phyloP scores from a whole-genome alignment of 495 filamentous ascomycete species.

The Podospora sp. region DNA sequence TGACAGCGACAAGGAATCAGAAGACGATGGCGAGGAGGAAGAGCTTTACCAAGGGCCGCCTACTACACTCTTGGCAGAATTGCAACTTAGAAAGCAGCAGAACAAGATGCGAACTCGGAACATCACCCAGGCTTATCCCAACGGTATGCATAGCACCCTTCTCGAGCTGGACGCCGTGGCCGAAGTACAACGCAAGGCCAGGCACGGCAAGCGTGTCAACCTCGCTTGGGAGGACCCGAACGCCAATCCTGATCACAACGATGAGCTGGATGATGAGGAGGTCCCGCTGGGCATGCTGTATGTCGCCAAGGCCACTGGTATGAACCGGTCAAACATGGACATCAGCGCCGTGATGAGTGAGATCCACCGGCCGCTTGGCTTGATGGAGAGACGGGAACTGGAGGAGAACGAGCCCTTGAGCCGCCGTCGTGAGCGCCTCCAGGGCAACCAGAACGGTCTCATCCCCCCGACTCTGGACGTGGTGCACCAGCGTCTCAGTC shows the following conservation, averaged over 20 bases:
- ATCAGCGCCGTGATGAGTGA: constrained; percentile 53
- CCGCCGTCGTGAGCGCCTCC: constrained; percentile 73
- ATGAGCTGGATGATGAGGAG: constrained; percentile 65
- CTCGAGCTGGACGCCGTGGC: constrained; percentile 89
- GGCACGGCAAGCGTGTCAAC: constrained; percentile 72
- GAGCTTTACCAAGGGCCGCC: constrained; percentile 66
- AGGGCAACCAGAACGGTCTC: constrained; percentile 50
- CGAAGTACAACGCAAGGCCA: constrained; percentile 76
- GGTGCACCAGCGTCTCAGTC: constrained; percentile 46
- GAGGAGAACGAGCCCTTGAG: constrained; percentile 93
- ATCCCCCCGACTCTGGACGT: constrained; percentile 26
- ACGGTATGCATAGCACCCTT: constrained; percentile 85
- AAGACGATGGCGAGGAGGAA: constrained; percentile 43
- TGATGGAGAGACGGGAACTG: constrained; percentile 80
- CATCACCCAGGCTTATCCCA: constrained; percentile 63
- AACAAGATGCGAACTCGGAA: constrained; percentile 75
- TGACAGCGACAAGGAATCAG: constrained; percentile 37
- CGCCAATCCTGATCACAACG: constrained; percentile 45
- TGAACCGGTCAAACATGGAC: constrained; percentile 41
- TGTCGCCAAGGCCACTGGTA: constrained; percentile 57
- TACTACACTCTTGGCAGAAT: constrained; percentile 88
- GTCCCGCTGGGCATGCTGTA: constrained; percentile 84
- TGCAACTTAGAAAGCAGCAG: constrained; percentile 85
- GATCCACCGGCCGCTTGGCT: constrained; percentile 69
- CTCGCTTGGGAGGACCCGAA: constrained; percentile 85